These are phyloP conservation scores for Bretschneidera sinensis DNA, from an alignment of 345 rosid genomes.

Conservation along the genomic window DNA sequence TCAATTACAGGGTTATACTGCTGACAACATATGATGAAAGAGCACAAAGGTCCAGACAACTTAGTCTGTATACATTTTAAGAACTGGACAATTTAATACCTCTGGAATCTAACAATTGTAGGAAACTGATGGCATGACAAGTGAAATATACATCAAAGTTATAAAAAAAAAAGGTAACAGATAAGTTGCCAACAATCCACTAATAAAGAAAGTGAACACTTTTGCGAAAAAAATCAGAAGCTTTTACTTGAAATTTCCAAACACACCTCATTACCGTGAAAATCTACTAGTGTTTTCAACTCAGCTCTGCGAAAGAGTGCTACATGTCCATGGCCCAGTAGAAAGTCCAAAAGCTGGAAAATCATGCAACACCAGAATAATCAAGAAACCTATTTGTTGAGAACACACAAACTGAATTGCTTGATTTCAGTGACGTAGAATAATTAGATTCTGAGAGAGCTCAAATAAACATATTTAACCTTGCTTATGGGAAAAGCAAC, in stretches of 20 bases:
- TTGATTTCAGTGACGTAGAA: not conserved
- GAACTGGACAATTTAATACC: not conserved
- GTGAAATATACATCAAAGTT: not conserved
- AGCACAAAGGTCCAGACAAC: not conserved
- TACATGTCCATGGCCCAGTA: constrained; percentile 81
- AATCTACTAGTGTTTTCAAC: constrained; percentile 88
- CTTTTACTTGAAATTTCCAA: constrained; percentile 1
- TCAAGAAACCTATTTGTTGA: not conserved
- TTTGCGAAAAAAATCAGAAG: not conserved
- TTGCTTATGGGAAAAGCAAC: constrained; percentile 97
- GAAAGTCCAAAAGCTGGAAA: constrained; percentile 68
- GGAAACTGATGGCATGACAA: not conserved
- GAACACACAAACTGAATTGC: not conserved
- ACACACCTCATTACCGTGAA: constrained; percentile 94
- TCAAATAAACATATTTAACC: constrained; percentile 33
- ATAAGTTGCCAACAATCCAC: not conserved
- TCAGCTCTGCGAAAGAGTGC: constrained; percentile 99
- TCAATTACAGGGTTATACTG: constrained; percentile 1
- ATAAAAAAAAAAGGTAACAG: constrained; percentile 2
- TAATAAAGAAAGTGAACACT: not conserved
- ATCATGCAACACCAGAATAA: constrained; percentile 7
- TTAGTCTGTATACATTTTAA: not conserved
- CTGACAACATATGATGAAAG: not conserved
- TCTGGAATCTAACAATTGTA: not conserved
- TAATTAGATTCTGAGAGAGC: not conserved